Evolutionary conservation across 352 stramenopile genomes (phyloP).

Genomic region (Plasmopara halstedii): DNA sequence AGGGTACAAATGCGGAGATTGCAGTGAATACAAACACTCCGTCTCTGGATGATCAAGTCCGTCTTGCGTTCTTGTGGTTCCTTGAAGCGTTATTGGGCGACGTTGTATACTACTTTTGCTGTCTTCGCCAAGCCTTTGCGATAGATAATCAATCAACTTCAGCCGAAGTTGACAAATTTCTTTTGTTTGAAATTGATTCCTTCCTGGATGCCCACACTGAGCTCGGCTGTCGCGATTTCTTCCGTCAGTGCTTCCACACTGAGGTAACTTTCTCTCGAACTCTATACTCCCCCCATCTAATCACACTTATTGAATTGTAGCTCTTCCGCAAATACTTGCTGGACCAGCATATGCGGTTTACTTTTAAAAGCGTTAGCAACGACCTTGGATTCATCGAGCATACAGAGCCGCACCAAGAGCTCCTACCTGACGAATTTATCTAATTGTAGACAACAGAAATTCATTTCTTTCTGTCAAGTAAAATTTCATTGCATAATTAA

Average conservation of each 20-base stretch:
- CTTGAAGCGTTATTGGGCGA: constrained; percentile 60
- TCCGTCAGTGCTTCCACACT: constrained; percentile 67
- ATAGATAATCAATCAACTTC: constrained; percentile 3
- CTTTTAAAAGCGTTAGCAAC: constrained; percentile 1
- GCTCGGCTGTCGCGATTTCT: constrained; percentile 70
- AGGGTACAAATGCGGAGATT: constrained; percentile 4
- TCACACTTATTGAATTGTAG: constrained; percentile 18
- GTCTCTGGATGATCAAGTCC: constrained; percentile 21
- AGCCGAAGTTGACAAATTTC: constrained; percentile 16
- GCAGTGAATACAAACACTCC: background rate
- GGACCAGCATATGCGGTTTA: constrained; percentile 40
- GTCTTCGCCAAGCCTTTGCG: constrained; percentile 37
- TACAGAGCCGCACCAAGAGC: constrained; percentile 1
- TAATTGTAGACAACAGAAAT: constrained; percentile 1
- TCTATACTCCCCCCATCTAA: background rate
- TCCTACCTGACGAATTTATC: constrained; percentile 12
- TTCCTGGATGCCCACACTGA: constrained; percentile 59
- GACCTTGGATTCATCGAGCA: constrained; percentile 3
- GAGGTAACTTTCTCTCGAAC: constrained; percentile 27
- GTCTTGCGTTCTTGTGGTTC: constrained; percentile 44
- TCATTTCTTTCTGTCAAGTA: background rate
- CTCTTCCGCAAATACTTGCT: constrained; percentile 51
- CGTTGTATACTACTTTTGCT: constrained; percentile 52
- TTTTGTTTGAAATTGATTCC: constrained; percentile 57
- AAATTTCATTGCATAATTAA: background rate